Percentiles rank a stretch among this genome's conserved stretches.
Evolutionary conservation across 345 rosid genomes (phyloP).

Genomic region (Sisymbrium altissimum): DNA sequence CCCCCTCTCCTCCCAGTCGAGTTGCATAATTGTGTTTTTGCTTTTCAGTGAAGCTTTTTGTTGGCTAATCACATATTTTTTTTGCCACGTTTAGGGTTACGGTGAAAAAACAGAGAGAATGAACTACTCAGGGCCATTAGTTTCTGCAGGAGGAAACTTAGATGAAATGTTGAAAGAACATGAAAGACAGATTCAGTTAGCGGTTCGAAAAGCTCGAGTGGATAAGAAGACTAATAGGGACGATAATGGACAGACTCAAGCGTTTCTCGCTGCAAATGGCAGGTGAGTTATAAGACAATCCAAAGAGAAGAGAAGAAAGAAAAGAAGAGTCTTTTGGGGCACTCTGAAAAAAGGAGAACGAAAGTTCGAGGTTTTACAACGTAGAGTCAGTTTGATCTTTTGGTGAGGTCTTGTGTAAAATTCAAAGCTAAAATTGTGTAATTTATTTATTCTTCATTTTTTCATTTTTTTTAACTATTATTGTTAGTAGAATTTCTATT

Average conservation of each 20-base stretch:
- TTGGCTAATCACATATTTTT: neutral
- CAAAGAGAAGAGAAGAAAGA: neutral
- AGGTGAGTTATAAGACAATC: constrained; percentile 11
- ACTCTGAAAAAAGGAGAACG: neutral
- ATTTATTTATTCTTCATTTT: neutral
- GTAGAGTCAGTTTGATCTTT: neutral
- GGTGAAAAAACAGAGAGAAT: constrained; percentile 41
- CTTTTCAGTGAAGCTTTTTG: constrained; percentile 10
- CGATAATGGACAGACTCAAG: constrained; percentile 18
- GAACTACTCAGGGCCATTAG: constrained; percentile 71
- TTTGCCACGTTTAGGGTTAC: constrained; percentile 32
- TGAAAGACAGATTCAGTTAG: constrained; percentile 73
- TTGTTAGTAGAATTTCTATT: neutral
- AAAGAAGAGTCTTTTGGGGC: constrained; percentile 14
- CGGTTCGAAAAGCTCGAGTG: constrained; percentile 67
- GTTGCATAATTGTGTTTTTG: neutral
- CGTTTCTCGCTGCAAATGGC: constrained; percentile 26
- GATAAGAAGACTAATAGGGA: constrained; percentile 48
- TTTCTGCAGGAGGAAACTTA: constrained; percentile 59
- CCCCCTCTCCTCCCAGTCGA: too few species aligned
- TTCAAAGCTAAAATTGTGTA: neutral
- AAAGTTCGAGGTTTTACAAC: neutral
- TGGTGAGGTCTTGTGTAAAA: constrained; percentile 25
- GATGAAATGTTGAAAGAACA: constrained; percentile 93
- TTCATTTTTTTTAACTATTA: neutral